phyloP scores from a whole-genome alignment of 352 stramenopile species.

The Phytophthora cajani region DNA sequence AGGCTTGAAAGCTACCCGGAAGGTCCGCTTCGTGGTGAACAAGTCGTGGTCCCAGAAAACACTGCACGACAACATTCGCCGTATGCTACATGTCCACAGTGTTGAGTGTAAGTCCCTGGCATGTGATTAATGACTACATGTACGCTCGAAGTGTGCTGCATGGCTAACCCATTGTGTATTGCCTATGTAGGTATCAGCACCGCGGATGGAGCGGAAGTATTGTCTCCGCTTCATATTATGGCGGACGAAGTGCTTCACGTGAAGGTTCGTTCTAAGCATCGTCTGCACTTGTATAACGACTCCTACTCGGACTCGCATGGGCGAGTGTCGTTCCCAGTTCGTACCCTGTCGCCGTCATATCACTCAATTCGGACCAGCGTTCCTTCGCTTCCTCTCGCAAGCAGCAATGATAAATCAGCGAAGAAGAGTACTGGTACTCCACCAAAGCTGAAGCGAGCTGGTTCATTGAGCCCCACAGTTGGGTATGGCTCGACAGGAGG shows the following conservation, averaged over 20 bases:
- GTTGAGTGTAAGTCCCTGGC: constrained; percentile 54
- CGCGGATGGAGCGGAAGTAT: constrained; percentile 62
- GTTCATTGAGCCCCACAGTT: constrained; percentile 31
- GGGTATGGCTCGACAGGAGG: constrained; percentile 33
- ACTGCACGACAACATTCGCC: constrained; percentile 67
- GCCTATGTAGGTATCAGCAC: constrained; percentile 53
- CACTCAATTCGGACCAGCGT: constrained; percentile 21
- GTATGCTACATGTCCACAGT: constrained; percentile 75
- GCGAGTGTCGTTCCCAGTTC: constrained; percentile 35
- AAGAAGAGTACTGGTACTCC: constrained; percentile 17
- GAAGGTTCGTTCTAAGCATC: constrained; percentile 64
- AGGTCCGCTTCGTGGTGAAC: constrained; percentile 81
- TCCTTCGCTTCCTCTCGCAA: constrained; percentile 12
- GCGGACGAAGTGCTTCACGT: constrained; percentile 74
- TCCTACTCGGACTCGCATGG: constrained; percentile 30
- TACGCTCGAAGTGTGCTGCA: neutral
- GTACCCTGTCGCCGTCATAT: constrained; percentile 32
- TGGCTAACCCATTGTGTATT: constrained; percentile 24
- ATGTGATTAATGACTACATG: neutral
- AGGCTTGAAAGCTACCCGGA: constrained; percentile 59
- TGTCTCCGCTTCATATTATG: constrained; percentile 81
- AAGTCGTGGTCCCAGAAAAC: constrained; percentile 65
- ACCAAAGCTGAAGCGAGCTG: constrained; percentile 32
- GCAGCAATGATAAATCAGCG: constrained; percentile 14
- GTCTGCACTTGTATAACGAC: constrained; percentile 40